Evolutionary conservation across 2,329 filamentous ascomycete species (phyloP).

Genomic region (Aschersonia sp.): DNA sequence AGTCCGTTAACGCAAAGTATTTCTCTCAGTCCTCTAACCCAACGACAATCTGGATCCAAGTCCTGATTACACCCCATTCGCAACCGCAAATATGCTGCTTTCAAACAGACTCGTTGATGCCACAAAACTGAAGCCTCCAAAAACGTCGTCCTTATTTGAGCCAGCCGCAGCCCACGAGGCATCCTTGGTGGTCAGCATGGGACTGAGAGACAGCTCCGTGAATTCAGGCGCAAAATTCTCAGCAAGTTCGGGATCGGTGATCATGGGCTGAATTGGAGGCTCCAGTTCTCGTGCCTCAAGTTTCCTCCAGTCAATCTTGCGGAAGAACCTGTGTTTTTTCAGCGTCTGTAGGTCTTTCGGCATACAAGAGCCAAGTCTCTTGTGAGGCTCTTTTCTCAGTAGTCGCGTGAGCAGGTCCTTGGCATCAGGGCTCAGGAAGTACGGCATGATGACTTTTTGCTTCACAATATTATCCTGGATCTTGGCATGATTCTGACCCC

Average conservation of each 20-base stretch:
- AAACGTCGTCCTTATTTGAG: conserved; percentile 36
- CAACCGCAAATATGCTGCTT: conserved; percentile 24
- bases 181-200: conserved; percentile 37
- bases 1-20: no score
- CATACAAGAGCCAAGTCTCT: conserved; percentile 79
- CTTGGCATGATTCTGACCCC: conserved; percentile 81
- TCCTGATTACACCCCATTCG: conserved; percentile 2
- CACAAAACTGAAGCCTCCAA: conserved; percentile 51
- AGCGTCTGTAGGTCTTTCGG: conserved; percentile 74
- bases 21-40: no score
- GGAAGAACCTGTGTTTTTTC: conserved; percentile 92
- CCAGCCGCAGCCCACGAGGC: conserved; percentile 20
- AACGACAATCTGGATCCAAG: background rate
- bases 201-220: conserved; percentile 70
- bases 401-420: conserved; percentile 88
- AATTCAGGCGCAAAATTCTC: conserved; percentile 96
- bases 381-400: conserved; percentile 80
- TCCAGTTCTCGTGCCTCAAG: conserved; percentile 70
- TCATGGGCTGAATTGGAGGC: conserved; percentile 81
- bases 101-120: conserved; percentile 43
- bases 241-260: conserved; percentile 87
- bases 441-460: conserved; percentile 77
- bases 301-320: conserved; percentile 87
- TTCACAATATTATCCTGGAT: conserved; percentile 93
- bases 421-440: conserved; percentile 80